Evolutionary conservation across 192 early-diverging fungal genomes (phyloP), one percentile per base, ranked within the genome.

Genomic region (Kappamyces sp.): DNA sequence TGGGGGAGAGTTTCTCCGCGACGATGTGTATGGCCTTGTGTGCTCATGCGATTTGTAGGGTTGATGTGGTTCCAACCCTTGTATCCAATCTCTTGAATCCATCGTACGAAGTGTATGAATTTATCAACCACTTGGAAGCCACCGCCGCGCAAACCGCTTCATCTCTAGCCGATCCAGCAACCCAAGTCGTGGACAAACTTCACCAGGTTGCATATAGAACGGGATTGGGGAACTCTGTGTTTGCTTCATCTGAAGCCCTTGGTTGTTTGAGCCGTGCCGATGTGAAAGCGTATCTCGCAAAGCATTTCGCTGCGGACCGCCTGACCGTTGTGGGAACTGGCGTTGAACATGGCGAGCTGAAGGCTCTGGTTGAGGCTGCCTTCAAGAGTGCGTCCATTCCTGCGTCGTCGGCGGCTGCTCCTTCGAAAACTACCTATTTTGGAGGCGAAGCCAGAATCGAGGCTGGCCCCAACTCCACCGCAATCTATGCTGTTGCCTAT

Each of bases 191-290:
- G 34, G 91, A 95, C 58, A 79, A 81, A 34, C 76, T 90, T 59
- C 93, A 99, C 74, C 80, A 80, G 63, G 84, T 84, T 36, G 96
- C 93, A 35, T 99, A 95, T 86, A 88, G 91, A 66, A 69, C 67
- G 61, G 96, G 96, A 9, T 85, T 99, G 62, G 96, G 96, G 49
- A 94, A 95, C 89, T 84, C 91, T 45, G 76, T 99, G 42, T 94
- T 86, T 72, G 90, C 89, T 35, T 69, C 78, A 54, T 62, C 80
- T n/a, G 77, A 75, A 31, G 62, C 73, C 55, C 66, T 84, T 57
- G 75, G 86, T 12, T 67, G 81, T 48, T 58, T 75, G 15, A 86
- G 74, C 42, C 78, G 80, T 43, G 78, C 84, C 42, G 74, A 84
- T 35, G 75, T 98, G 63, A 80, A 79, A 62, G 73, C 75, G 49